Base-by-base conservation (phyloP, 164 flowering plant genomes). In the Vitis amurensis region DNA sequence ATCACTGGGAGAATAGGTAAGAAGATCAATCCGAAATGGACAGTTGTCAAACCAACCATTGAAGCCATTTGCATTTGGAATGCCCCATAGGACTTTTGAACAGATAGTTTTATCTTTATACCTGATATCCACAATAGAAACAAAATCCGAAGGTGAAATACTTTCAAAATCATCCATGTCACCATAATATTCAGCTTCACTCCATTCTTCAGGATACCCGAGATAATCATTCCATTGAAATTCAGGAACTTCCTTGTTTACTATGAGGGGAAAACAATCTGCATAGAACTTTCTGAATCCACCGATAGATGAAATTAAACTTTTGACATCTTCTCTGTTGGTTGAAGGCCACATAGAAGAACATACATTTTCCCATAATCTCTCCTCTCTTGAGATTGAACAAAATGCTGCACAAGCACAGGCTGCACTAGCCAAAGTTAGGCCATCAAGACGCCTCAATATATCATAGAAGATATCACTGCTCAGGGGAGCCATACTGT, bases 211-310 rank as follows among this genome's bases (percentile, higher is more conserved):
- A 55, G 81, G 83, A 66, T 85, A 86, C 59, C 88, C 90, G n/a
- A 69, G 73, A 58, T 72, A 86, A 14, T 78, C 73, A 60, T 84
- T 84, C 80, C 84, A 83, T 11, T 81, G 81, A 61, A 81, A 73
- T 66, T 84, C 83, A 3, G 86, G 82, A 31, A 88, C 88, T 58
- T 94, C 91, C 71, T 90, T 90, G 82, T 90, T 89, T 64, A 94
- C 89, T 50, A 94, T 90, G 31, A 91, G 91, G 15, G 98, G 98
- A 66, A 87, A 94, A 72, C 97, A 94, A 74, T 89, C 94, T 3
- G 91, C 91, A 74, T 94, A 91, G 68, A 91, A 94, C 78, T 91
- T 93, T 80, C 92, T 86, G 71, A 83, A 91, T 37, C 98, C 98
- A 27, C 98, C 96, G 12, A 89, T 73, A 3, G 86, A 86, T 47